Evolutionary conservation across 805 yeast genomes (phyloP).

Genomic region (Lipomyces orientalis): DNA sequence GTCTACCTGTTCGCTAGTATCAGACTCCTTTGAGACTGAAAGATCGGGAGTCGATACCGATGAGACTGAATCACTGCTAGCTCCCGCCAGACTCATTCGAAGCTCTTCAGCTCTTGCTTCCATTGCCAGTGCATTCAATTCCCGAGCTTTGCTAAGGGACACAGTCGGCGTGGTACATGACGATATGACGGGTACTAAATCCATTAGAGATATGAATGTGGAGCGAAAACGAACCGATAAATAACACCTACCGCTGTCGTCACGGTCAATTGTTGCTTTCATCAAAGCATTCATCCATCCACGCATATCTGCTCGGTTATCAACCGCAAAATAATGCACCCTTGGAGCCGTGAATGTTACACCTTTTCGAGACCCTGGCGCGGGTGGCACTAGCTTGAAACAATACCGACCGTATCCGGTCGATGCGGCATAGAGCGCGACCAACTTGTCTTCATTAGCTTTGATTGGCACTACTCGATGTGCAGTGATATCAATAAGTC

Average conservation of each 20-base stretch:
- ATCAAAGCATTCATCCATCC: conserved; percentile 93
- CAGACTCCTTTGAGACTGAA: conserved; percentile 22
- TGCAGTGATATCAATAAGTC: conserved; percentile 93
- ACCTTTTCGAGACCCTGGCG: conserved; percentile 95
- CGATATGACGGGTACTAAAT: conserved; percentile 81
- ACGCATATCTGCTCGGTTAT: conserved; percentile 87
- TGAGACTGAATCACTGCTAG: conserved; percentile 19
- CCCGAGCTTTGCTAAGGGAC: conserved; percentile 84
- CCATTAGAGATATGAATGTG: not conserved
- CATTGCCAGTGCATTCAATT: conserved; percentile 48
- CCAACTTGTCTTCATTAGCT: conserved; percentile 79
- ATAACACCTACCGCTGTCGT: conserved; percentile 54
- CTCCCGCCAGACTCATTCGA: conserved; percentile 15
- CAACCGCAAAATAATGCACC: conserved; percentile 95
- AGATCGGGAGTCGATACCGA: conserved; percentile 31
- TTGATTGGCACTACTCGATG: conserved; percentile 85
- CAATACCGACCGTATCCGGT: conserved; percentile 94
- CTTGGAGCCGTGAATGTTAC: conserved; percentile 95
- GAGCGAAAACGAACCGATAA: not conserved
- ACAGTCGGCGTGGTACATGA: conserved; percentile 97
- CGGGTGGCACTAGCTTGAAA: conserved; percentile 93
- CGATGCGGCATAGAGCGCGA: conserved; percentile 87
- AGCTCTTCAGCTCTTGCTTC: conserved; percentile 33
- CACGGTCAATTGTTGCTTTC: conserved; percentile 95
- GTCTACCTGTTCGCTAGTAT: conserved; percentile 23